A percentile compares a stretch with the other conserved stretches of the same genome.
These are phyloP conservation scores for Mortierella sp. DNA, from an alignment of 371 early-diverging fungal species.

Conservation along the genomic window DNA sequence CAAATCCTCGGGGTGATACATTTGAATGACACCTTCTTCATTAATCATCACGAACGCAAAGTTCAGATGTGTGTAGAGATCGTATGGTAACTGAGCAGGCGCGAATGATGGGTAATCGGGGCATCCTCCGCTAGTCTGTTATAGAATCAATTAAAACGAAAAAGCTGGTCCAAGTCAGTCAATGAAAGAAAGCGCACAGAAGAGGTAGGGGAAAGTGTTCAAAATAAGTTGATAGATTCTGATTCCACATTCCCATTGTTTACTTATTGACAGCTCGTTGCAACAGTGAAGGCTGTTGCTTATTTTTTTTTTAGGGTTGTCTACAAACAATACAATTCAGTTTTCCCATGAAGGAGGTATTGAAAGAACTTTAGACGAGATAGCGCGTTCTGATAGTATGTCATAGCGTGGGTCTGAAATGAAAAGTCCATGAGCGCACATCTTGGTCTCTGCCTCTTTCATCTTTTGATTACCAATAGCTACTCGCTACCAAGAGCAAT, in stretches of 20 bases:
- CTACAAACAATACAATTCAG: not conserved
- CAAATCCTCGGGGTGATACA: constrained; percentile 35
- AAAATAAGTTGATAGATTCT: not conserved
- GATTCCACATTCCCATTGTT: constrained; percentile 31
- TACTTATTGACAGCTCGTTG: not conserved
- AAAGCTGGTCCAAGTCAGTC: no score
- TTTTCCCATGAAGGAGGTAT: no score
- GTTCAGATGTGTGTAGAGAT: constrained; percentile 47
- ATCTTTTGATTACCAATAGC: no score
- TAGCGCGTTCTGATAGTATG: no score
- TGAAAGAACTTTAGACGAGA: no score
- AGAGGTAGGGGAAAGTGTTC: no score
- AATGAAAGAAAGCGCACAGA: not conserved
- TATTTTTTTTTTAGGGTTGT: not conserved
- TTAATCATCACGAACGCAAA: constrained; percentile 53
- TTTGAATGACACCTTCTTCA: constrained; percentile 36
- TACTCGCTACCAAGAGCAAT: no score
- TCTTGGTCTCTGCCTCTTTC: no score
- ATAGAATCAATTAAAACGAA: no score
- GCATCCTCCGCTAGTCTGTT: constrained; percentile 33
- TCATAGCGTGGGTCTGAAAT: no score
- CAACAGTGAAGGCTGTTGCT: not conserved
- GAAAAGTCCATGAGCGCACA: no score
- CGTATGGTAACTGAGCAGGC: constrained; percentile 31
- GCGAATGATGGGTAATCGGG: constrained; percentile 50